phyloP scores from a whole-genome alignment of 495 filamentous ascomycete species.

The Trypethelium eluteriae region DNA sequence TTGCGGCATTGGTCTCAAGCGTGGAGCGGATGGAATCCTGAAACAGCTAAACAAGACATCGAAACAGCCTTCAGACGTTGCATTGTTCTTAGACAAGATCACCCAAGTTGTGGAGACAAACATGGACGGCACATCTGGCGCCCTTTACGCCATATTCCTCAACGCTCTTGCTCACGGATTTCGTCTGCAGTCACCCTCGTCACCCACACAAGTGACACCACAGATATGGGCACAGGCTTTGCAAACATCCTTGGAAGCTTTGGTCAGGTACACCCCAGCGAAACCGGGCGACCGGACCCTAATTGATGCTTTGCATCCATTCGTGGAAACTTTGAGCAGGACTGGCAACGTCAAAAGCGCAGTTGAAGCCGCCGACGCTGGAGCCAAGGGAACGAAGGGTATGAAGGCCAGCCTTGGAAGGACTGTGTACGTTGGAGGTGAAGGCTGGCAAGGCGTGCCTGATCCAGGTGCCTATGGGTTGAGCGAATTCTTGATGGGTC shows the following conservation, averaged over 20 bases:
- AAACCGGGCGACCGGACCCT: conserved; percentile 82
- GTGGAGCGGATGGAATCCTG: conserved; percentile 75
- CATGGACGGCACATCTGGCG: conserved; percentile 96
- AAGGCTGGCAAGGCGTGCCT: conserved; percentile 69
- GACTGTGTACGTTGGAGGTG: conserved; percentile 86
- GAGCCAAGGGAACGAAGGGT: conserved; percentile 74
- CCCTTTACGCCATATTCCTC: conserved; percentile 91
- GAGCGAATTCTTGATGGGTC: conserved; percentile 67
- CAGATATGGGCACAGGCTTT: conserved; percentile 70
- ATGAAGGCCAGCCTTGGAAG: conserved; percentile 87
- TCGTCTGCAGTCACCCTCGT: conserved; percentile 46
- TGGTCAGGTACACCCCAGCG: conserved; percentile 83
- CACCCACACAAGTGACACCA: conserved; percentile 40
- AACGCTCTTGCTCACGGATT: conserved; percentile 78
- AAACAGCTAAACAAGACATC: conserved; percentile 49
- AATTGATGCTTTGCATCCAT: conserved; percentile 83
- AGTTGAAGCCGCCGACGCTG: conserved; percentile 64
- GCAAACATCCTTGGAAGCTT: conserved; percentile 56
- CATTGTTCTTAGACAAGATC: conserved; percentile 64
- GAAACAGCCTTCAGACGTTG: conserved; percentile 57
- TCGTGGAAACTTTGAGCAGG: conserved; percentile 60
- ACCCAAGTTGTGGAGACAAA: conserved; percentile 74
- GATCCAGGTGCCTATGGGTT: conserved; percentile 89
- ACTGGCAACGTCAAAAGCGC: conserved; percentile 60
- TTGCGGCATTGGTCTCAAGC: conserved; percentile 82